Conservation (phyloP, 2,329 filamentous ascomycete species). For the Sarocladiaceae sp. region DNA sequence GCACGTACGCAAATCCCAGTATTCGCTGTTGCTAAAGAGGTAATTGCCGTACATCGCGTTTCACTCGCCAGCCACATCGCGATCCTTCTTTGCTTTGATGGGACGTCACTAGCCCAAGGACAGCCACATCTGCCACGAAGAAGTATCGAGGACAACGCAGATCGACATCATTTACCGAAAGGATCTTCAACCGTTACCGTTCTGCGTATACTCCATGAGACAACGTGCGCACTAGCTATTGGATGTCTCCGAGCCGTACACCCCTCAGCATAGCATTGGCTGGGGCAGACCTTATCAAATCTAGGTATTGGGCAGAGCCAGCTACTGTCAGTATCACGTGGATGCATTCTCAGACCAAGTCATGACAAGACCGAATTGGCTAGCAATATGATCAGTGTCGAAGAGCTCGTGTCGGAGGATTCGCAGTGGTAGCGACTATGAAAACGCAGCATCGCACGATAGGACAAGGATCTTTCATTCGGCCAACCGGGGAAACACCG, state of each 20-base stretch:
- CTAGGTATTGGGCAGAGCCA: not conserved
- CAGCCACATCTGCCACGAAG: not conserved
- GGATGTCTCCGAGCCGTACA: too few relatives aligned
- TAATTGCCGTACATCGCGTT: not conserved
- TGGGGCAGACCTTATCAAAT: not conserved
- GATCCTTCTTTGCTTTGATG: not conserved
- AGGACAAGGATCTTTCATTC: not conserved
- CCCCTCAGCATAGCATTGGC: too few relatives aligned
- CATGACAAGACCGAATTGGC: too few relatives aligned
- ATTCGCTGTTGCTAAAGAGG: not conserved
- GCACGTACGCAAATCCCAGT: not conserved
- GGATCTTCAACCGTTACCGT: not conserved
- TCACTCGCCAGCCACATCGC: not conserved
- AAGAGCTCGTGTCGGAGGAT: too few relatives aligned
- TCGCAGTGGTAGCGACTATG: too few relatives aligned
- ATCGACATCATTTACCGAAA: slow-evolving; percentile 1
- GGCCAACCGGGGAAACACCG: not conserved
- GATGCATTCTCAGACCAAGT: too few relatives aligned
- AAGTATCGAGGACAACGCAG: not conserved
- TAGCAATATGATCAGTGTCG: too few relatives aligned
- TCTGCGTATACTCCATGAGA: too few relatives aligned
- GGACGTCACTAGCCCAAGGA: not conserved
- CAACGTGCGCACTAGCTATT: too few relatives aligned
- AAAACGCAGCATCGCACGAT: too few relatives aligned
- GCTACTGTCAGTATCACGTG: too few relatives aligned